phyloP scores from a whole-genome alignment of 352 stramenopile genomes.

The Globisporangium splendens region DNA sequence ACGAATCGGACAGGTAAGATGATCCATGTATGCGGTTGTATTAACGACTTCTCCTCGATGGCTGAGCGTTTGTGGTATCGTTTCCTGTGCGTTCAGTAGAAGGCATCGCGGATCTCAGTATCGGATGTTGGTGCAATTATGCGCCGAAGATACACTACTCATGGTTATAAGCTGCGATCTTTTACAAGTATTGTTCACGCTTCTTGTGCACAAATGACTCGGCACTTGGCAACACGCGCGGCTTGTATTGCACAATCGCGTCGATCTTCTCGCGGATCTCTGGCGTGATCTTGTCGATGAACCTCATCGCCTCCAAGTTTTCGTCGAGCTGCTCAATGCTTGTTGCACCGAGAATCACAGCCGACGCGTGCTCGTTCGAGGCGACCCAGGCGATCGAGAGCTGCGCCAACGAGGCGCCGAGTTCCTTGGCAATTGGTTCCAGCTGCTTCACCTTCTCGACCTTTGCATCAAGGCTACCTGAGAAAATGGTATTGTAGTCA shows the following conservation, averaged over 20 bases:
- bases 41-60: no score
- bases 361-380: slow-evolving; percentile 47
- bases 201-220: slow-evolving; percentile 25
- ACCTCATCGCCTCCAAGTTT: slow-evolving; percentile 57
- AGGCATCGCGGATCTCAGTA: no score
- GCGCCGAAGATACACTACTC: no score
- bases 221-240: slow-evolving; percentile 23
- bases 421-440: slow-evolving; percentile 49
- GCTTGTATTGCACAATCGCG: slow-evolving; percentile 45
- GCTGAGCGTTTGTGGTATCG: no score
- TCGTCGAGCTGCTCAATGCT: slow-evolving; percentile 67
- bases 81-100: no score
- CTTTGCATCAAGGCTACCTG: slow-evolving; percentile 8
- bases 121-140: no score
- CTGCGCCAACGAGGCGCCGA: slow-evolving; percentile 55
- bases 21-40: no score
- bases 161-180: slow-evolving; percentile 1
- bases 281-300: slow-evolving; percentile 61
- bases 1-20: no score
- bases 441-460: slow-evolving; percentile 42
- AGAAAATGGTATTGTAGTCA: no score
- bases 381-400: slow-evolving; percentile 50
- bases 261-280: slow-evolving; percentile 65
- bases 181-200: slow-evolving; percentile 28
- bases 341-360: slow-evolving; percentile 47